Conservation (phyloP, 1,284 basidiomycete genomes). For the Ceratobasidium sp. region DNA sequence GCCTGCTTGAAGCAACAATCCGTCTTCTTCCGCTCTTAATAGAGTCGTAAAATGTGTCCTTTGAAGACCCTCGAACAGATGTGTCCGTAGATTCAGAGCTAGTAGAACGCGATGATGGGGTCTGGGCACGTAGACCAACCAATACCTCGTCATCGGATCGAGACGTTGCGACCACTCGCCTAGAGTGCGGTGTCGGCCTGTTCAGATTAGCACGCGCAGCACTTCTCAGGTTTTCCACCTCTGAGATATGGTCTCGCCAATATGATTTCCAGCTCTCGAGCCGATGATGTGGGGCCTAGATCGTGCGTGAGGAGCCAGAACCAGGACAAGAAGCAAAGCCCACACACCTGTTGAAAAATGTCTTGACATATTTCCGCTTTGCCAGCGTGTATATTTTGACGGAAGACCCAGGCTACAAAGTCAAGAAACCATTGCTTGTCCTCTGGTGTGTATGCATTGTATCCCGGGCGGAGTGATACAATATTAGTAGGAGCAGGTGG, state of each 20-base stretch:
- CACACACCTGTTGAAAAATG: slow-evolving; percentile 35
- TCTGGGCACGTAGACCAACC: not conserved
- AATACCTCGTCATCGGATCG: not conserved
- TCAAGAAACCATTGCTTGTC: slow-evolving; percentile 34
- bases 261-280: slow-evolving; percentile 35
- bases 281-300: slow-evolving; percentile 34
- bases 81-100: slow-evolving; percentile 3
- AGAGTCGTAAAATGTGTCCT: slow-evolving; percentile 5
- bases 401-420: slow-evolving; percentile 32
- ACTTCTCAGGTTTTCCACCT: slow-evolving; percentile 20
- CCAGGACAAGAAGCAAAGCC: not conserved
- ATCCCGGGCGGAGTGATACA: slow-evolving; percentile 30
- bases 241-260: slow-evolving; percentile 35
- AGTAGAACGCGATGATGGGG: not conserved
- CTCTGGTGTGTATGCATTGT: slow-evolving; percentile 21
- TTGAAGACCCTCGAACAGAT: slow-evolving; percentile 2
- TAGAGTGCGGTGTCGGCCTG: not conserved
- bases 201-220: not conserved
- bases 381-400: slow-evolving; percentile 32
- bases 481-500: slow-evolving; percentile 28
- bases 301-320: not conserved
- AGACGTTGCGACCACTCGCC: not conserved
- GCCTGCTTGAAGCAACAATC: not conserved
- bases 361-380: slow-evolving; percentile 37
- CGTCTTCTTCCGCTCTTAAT: slow-evolving; percentile 5